phyloP scores from a whole-genome alignment of 805 yeast genomes.

The Saccharomycopsis selenospora region DNA sequence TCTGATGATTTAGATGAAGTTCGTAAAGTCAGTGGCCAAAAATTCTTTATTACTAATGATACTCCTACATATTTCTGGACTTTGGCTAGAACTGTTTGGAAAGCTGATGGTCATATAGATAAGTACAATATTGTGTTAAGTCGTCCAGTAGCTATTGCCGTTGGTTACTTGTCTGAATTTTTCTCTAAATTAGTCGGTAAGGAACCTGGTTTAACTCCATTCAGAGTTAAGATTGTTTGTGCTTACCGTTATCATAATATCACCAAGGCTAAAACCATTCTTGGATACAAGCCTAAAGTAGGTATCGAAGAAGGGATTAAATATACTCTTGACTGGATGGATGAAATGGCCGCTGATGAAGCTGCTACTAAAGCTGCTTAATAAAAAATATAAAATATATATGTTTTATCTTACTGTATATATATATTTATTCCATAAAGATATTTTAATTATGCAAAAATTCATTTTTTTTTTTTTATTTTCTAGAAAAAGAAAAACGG shows the following conservation, averaged over 20 bases:
- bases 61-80: constrained; percentile 97
- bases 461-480: not conserved
- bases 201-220: constrained; percentile 93
- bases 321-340: constrained; percentile 81
- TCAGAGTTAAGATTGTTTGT: constrained; percentile 86
- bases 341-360: constrained; percentile 47
- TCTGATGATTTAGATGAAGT: constrained; percentile 33
- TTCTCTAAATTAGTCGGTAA: constrained; percentile 64
- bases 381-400: too few relatives aligned
- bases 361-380: too few relatives aligned
- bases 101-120: constrained; percentile 85
- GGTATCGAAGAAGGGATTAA: constrained; percentile 73
- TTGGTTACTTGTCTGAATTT: constrained; percentile 76
- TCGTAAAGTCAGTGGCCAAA: constrained; percentile 64
- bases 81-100: constrained; percentile 93
- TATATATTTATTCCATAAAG: not conserved
- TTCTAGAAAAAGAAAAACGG: too few relatives aligned
- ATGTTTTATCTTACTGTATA: not conserved
- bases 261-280: constrained; percentile 66
- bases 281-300: constrained; percentile 78
- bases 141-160: constrained; percentile 68
- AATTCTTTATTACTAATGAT: constrained; percentile 88
- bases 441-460: not conserved
- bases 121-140: constrained; percentile 58
- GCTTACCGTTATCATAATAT: constrained; percentile 93